phyloP scores from a whole-genome alignment of 495 filamentous ascomycete species.

The Trichoderma erinaceum region DNA sequence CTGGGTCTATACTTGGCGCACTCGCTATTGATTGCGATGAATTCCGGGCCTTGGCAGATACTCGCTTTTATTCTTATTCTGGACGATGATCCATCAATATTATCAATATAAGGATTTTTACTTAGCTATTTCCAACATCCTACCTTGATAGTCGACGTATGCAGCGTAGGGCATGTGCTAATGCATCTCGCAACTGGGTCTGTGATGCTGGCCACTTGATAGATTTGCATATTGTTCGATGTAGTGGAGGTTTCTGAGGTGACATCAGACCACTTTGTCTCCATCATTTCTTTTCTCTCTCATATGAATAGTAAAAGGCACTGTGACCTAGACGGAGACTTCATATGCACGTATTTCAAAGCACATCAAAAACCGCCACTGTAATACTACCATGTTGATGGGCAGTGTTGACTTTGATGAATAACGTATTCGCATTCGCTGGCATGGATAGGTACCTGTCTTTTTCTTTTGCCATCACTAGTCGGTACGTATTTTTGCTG shows the following conservation, averaged over 20 bases:
- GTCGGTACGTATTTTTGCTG: too few relatives aligned
- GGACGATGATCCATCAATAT: not conserved
- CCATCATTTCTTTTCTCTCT: not conserved
- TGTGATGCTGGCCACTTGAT: not conserved
- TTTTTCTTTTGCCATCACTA: too few relatives aligned
- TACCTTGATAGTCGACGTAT: not conserved
- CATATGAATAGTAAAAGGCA: too few relatives aligned
- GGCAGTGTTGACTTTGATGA: not conserved
- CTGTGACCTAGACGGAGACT: not conserved
- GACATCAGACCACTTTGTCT: not conserved
- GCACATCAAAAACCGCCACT: not conserved
- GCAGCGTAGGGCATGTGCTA: not conserved
- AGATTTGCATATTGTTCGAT: not conserved
- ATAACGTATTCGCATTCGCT: slow-evolving; percentile 12
- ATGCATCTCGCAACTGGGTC: not conserved
- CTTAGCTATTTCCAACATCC: not conserved
- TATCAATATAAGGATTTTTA: not conserved
- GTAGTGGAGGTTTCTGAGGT: slow-evolving; percentile 1
- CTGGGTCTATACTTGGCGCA: not conserved
- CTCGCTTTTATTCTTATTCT: not conserved
- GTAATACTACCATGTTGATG: not conserved
- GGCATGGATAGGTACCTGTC: too few relatives aligned
- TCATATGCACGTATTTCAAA: not conserved
- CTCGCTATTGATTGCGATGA: not conserved
- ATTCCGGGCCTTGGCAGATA: not conserved